These are phyloP conservation scores for Phytophthora europaea DNA, from an alignment of 352 stramenopile species.

Conservation along the genomic window DNA sequence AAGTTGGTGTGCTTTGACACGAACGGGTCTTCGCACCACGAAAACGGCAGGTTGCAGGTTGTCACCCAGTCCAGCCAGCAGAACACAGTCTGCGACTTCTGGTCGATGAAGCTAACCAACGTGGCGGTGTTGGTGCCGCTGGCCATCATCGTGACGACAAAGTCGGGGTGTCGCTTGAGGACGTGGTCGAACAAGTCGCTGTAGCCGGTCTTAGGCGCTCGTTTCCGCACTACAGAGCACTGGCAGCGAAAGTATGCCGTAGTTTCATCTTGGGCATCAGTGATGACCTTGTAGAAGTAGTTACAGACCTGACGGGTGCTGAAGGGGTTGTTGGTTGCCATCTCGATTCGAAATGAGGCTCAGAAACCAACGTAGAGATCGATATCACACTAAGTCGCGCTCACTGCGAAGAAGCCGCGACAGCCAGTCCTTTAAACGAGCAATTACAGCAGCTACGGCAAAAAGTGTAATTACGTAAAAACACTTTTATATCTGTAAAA, in stretches of 20 bases:
- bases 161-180: not conserved
- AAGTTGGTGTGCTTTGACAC: conserved; percentile 7
- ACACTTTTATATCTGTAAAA: too few relatives aligned
- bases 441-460: too few relatives aligned
- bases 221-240: not conserved
- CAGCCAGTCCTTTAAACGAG: too few relatives aligned
- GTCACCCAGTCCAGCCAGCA: not conserved
- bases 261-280: not conserved
- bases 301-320: too few relatives aligned
- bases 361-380: too few relatives aligned
- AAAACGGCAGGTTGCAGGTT: not conserved
- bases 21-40: not conserved
- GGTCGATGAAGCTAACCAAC: not conserved
- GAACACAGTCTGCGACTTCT: not conserved
- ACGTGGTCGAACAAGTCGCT: not conserved
- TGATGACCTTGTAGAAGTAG: too few relatives aligned
- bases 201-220: not conserved
- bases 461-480: too few relatives aligned
- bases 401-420: too few relatives aligned
- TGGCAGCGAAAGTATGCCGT: not conserved
- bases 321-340: too few relatives aligned
- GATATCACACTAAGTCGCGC: too few relatives aligned
- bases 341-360: too few relatives aligned
- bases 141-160: not conserved
- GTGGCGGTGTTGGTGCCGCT: not conserved